phyloP scores from a whole-genome alignment of 495 filamentous ascomycete genomes.

The Penicillium lagena region DNA sequence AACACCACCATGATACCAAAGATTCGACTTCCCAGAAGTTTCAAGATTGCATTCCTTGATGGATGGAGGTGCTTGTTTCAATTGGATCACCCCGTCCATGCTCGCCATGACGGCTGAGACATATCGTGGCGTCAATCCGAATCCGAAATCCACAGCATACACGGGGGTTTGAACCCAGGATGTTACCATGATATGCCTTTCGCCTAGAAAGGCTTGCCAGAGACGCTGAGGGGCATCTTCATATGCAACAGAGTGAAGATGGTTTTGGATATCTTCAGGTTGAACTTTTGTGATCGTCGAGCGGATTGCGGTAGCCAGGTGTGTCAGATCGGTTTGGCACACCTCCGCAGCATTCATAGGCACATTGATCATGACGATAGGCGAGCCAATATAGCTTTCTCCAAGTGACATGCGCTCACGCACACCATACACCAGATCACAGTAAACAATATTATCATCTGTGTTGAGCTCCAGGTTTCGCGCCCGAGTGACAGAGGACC shows the following conservation, averaged over 20 bases:
- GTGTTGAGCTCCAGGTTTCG: slow-evolving; percentile 7
- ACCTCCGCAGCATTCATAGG: slow-evolving; percentile 10
- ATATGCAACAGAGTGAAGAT: slow-evolving; percentile 21
- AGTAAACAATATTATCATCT: slow-evolving; percentile 12
- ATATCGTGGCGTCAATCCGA: slow-evolving; percentile 11
- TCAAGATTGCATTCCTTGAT: no score
- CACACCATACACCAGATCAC: slow-evolving; percentile 14
- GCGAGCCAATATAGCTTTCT: slow-evolving; percentile 18
- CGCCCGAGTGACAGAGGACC: slow-evolving; percentile 21
- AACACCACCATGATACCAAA: no score
- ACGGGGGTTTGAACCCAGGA: slow-evolving; percentile 19
- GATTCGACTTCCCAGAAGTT: no score
- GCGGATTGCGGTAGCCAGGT: slow-evolving; percentile 14
- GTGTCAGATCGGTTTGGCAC: neutral
- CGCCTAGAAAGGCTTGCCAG: slow-evolving; percentile 28
- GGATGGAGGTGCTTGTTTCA: slow-evolving; percentile 20
- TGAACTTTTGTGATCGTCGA: slow-evolving; percentile 14
- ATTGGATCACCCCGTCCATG: slow-evolving; percentile 19
- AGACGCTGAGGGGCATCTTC: slow-evolving; percentile 25
- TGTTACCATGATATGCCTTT: slow-evolving; percentile 22
- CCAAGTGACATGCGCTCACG: slow-evolving; percentile 12
- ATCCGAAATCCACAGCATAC: slow-evolving; percentile 24
- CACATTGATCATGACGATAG: slow-evolving; percentile 18
- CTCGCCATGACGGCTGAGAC: slow-evolving; percentile 15
- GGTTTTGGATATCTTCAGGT: slow-evolving; percentile 11